Evolutionary conservation across 2,329 filamentous ascomycete species (phyloP), one percentile per base, ranked within the genome.

Genomic region (Blastomyces silverae): DNA sequence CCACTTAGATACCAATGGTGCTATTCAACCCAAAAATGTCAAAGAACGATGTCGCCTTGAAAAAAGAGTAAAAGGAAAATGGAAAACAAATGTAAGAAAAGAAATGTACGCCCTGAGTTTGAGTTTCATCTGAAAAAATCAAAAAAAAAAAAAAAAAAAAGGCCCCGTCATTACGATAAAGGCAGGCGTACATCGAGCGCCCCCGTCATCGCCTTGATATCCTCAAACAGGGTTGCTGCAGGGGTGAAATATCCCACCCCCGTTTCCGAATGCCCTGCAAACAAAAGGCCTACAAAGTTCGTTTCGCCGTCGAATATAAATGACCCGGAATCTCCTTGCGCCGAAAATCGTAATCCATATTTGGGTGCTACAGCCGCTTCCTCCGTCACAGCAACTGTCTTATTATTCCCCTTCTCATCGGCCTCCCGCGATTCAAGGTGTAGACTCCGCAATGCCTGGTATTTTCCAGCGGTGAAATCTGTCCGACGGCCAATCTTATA

Each of bases 1-100:
- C n/a, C n/a, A n/a, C n/a, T n/a, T n/a, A n/a, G n/a, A n/a, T n/a
- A n/a, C n/a, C n/a, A n/a, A n/a, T n/a, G n/a, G 17, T 46, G 44
- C 44, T 46, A 46, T 48, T n/a, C 44, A 48, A 20, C 44, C n/a
- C 44, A 48, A 48, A n/a, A 48, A 48, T 48, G 1, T 48, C 20
- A 20, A 10, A 48, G 20, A 48, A 48, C 20, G n/a, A 48, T 1
- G 20, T 48, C 2, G 44, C 20, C 8, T n/a, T n/a, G 72, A 85
- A 83, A 69, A 79, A 82, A 8, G 34, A 34, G 7, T 34, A 8
- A 34, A 31, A 15, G 39, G 39, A 42, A 42, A 42, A 15, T 4
- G 39, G 39, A 42, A 42, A 42, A n/a, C n/a, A n/a, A n/a, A n/a
- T n/a, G n/a, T n/a, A n/a, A 13, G 39, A 44, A 44, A 44, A 44